Evolutionary conservation across 2,329 filamentous ascomycete species (phyloP).

Genomic region (Fusarium equiseti): DNA sequence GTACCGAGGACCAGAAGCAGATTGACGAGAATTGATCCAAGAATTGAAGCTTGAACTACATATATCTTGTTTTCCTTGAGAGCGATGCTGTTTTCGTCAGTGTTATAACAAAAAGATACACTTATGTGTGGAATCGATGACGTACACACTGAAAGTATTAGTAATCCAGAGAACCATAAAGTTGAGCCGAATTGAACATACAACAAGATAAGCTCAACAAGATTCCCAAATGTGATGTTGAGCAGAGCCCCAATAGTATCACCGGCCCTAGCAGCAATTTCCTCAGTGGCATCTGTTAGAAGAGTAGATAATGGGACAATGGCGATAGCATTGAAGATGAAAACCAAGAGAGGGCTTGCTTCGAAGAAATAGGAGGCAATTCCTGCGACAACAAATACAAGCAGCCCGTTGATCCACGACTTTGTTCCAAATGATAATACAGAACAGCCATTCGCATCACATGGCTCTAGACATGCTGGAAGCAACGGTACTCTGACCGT

Average conservation of each 20-base stretch:
- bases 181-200: constrained; percentile 39
- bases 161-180: constrained; percentile 43
- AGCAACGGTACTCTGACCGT: background rate
- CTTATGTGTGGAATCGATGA: background rate
- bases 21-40: constrained; percentile 81
- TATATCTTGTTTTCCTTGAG: constrained; percentile 71
- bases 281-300: constrained; percentile 69
- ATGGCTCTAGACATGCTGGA: background rate
- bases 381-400: constrained; percentile 1
- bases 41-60: constrained; percentile 81
- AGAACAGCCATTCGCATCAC: background rate
- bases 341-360: constrained; percentile 57
- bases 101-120: no score
- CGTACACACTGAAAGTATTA: constrained; percentile 50
- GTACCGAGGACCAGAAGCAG: constrained; percentile 80
- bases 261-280: constrained; percentile 66
- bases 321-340: constrained; percentile 70
- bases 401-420: background rate
- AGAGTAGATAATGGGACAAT: constrained; percentile 69
- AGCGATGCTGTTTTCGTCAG: constrained; percentile 58
- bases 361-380: background rate
- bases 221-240: constrained; percentile 72
- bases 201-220: constrained; percentile 72
- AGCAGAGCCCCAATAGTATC: constrained; percentile 70
- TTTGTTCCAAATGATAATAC: background rate